Evolutionary conservation across 129 eudicot species (phyloP).

Genomic region (Centrapalus pauciflorus): DNA sequence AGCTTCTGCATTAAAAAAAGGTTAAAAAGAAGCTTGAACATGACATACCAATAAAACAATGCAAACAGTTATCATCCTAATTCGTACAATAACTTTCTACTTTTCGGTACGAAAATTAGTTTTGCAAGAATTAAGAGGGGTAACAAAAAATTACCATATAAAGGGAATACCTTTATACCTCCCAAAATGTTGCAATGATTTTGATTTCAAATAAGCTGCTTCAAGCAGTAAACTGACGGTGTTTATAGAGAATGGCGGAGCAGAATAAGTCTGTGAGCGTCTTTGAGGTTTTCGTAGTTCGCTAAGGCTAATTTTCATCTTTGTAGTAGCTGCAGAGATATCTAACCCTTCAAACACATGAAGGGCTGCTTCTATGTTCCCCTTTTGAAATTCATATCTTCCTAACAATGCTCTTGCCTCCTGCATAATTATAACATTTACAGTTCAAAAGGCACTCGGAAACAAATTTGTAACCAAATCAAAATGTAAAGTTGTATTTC

Average conservation of each 20-base stretch:
- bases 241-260: constrained; percentile 64
- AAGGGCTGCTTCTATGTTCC: constrained; percentile 87
- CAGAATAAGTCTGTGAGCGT: constrained; percentile 37
- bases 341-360: constrained; percentile 91
- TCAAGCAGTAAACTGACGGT: constrained; percentile 76
- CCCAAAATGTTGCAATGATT: constrained; percentile 72
- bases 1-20: constrained; percentile 67
- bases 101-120: too few relatives aligned
- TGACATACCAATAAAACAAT: neutral
- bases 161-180: constrained; percentile 66
- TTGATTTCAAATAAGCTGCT: constrained; percentile 74
- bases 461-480: neutral
- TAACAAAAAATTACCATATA: neutral
- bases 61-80: too few relatives aligned
- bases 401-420: constrained; percentile 95
- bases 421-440: constrained; percentile 25
- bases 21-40: constrained; percentile 20
- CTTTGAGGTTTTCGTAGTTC: constrained; percentile 38
- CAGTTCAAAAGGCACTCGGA: neutral
- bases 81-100: too few relatives aligned
- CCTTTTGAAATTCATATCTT: constrained; percentile 86
- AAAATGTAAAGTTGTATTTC: neutral
- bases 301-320: constrained; percentile 67
- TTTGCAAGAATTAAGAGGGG: neutral
- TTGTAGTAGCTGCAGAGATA: constrained; percentile 53